A percentile compares a stretch with the other conserved stretches of the same genome.
Conservation (phyloP, 352 stramenopile species). For the Phytophthora ohioensis region DNA sequence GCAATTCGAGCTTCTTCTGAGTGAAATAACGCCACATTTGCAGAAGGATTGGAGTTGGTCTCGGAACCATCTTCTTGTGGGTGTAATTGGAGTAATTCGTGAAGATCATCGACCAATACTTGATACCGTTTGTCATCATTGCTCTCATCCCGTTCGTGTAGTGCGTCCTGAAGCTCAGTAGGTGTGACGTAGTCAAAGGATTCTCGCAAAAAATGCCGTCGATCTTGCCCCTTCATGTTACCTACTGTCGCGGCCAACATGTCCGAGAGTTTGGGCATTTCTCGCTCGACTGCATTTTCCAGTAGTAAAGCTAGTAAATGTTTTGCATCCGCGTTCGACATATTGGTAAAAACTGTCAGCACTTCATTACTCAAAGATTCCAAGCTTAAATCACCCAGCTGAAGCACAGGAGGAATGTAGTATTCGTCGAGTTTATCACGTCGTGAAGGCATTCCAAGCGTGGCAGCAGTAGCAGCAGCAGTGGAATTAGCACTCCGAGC, state of each 20-base stretch:
- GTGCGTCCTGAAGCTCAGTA: slow-evolving; percentile 60
- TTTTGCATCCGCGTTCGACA: slow-evolving; percentile 45
- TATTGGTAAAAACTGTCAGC: slow-evolving; percentile 50
- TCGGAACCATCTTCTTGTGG: slow-evolving; percentile 1
- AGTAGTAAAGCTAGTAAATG: slow-evolving; percentile 52
- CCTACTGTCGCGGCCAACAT: slow-evolving; percentile 55
- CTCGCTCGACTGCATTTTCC: slow-evolving; percentile 47
- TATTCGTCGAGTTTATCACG: slow-evolving; percentile 33
- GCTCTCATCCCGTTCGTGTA: slow-evolving; percentile 57
- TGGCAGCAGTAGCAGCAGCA: slow-evolving; percentile 19
- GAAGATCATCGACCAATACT: slow-evolving; percentile 59
- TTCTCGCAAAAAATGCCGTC: slow-evolving; percentile 59
- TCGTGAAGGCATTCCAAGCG: slow-evolving; percentile 10
- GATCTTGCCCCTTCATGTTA: slow-evolving; percentile 49
- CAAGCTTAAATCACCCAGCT: slow-evolving; percentile 51
- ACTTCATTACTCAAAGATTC: slow-evolving; percentile 58
- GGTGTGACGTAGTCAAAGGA: slow-evolving; percentile 64
- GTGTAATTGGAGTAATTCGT: slow-evolving; percentile 43
- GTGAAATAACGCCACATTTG: slow-evolving; percentile 46
- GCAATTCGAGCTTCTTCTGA: slow-evolving; percentile 64
- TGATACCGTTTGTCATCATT: slow-evolving; percentile 71
- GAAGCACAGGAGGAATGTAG: slow-evolving; percentile 37
- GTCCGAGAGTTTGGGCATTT: slow-evolving; percentile 50
- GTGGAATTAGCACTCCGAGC: slow-evolving; percentile 25
- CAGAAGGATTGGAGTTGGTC: neutral